phyloP scores from a whole-genome alignment of 495 filamentous ascomycete genomes.

The Podospora sp. region DNA sequence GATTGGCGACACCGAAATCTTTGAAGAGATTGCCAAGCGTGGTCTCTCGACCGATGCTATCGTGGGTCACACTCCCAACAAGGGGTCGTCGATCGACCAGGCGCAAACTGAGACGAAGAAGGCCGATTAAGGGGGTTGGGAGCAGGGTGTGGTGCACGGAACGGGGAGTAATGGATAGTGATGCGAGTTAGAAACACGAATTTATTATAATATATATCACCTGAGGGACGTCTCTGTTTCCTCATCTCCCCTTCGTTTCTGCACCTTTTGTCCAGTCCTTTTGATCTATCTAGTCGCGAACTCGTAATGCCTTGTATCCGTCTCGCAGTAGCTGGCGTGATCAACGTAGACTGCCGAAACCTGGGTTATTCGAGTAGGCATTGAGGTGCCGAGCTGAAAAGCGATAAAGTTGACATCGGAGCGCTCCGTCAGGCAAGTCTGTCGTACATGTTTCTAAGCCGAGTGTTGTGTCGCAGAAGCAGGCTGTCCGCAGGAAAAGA shows the following conservation, averaged over 20 bases:
- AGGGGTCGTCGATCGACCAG: constrained; percentile 10
- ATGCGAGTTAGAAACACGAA: neutral
- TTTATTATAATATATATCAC: neutral
- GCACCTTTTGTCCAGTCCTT: neutral
- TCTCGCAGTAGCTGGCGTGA: no score
- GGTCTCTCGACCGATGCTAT: neutral
- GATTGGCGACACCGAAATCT: constrained; percentile 20
- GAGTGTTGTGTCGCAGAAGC: neutral
- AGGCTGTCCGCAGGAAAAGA: neutral
- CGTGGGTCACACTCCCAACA: neutral
- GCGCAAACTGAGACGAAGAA: neutral
- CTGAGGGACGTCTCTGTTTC: neutral
- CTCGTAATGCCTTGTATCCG: neutral
- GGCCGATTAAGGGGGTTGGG: neutral
- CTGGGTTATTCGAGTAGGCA: neutral
- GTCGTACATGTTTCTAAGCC: neutral
- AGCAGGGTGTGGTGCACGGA: neutral
- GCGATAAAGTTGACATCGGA: neutral
- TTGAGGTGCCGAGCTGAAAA: neutral
- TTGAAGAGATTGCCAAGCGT: constrained; percentile 15
- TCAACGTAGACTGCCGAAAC: no score
- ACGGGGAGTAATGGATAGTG: neutral
- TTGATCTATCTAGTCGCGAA: neutral
- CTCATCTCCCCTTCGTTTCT: neutral
- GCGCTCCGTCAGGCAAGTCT: neutral